Evolutionary conservation across 805 yeast genomes (phyloP).

Genomic region (Candida pseudofarinosa): DNA sequence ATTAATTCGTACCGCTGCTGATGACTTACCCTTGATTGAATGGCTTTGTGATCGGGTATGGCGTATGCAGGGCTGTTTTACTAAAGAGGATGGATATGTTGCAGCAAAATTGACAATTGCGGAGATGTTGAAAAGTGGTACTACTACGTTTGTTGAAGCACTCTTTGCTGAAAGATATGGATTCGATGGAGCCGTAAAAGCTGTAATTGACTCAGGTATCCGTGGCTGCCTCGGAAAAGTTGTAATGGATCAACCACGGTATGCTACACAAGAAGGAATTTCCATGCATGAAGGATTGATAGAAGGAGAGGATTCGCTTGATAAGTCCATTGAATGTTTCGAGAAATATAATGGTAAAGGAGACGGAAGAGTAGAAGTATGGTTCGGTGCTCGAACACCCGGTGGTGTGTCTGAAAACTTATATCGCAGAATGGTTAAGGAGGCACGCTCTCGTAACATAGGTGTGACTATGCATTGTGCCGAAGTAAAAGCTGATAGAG

Average conservation of each 20-base stretch:
- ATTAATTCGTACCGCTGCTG: slow-evolving; percentile 5
- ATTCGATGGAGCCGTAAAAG: slow-evolving; percentile 8
- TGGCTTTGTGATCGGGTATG: slow-evolving; percentile 9
- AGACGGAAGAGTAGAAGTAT: slow-evolving; percentile 88
- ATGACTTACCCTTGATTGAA: slow-evolving; percentile 8
- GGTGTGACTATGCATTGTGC: slow-evolving; percentile 78
- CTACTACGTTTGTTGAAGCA: slow-evolving; percentile 8
- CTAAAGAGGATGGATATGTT: slow-evolving; percentile 8
- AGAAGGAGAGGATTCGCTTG: slow-evolving; percentile 53
- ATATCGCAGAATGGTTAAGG: slow-evolving; percentile 59
- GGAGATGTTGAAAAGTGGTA: slow-evolving; percentile 7
- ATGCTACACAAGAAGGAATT: slow-evolving; percentile 65
- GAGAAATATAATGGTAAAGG: slow-evolving; percentile 49
- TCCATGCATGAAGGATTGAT: slow-evolving; percentile 48
- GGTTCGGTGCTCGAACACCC: slow-evolving; percentile 59
- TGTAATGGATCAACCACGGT: slow-evolving; percentile 82
- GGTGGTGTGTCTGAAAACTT: slow-evolving; percentile 51
- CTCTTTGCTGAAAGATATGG: slow-evolving; percentile 8
- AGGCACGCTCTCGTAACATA: slow-evolving; percentile 40
- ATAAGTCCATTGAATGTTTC: slow-evolving; percentile 57
- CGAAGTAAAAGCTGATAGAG: slow-evolving; percentile 76
- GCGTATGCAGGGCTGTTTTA: slow-evolving; percentile 9
- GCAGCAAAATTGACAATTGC: slow-evolving; percentile 8
- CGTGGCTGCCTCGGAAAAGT: slow-evolving; percentile 90
- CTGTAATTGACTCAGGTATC: slow-evolving; percentile 7